Evolutionary conservation across 305 asterid species (phyloP).

Genomic region (Vinca major): DNA sequence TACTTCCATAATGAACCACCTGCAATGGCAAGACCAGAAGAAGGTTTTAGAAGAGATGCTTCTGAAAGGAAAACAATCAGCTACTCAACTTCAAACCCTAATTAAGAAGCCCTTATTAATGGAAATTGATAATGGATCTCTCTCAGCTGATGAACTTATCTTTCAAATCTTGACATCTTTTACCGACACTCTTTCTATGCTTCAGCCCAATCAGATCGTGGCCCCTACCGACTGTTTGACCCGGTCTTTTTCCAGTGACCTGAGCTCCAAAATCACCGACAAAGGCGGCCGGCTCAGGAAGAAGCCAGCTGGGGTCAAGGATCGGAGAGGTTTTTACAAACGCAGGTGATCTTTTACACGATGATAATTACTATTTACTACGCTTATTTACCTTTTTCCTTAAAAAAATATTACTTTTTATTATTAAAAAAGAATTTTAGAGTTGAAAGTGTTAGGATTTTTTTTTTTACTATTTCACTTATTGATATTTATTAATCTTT

Average conservation of each 20-base stretch:
- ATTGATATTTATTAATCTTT: no score
- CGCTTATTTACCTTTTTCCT: background rate
- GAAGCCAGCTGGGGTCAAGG: slow-evolving; percentile 29
- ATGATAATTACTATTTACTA: background rate
- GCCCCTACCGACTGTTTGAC: background rate
- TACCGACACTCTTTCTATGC: slow-evolving; percentile 23
- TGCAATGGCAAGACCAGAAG: background rate
- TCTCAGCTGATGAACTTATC: slow-evolving; percentile 23
- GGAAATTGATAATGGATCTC: slow-evolving; percentile 15
- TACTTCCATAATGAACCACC: background rate
- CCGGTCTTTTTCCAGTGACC: slow-evolving; percentile 20
- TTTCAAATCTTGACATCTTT: slow-evolving; percentile 42
- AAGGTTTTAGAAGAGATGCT: slow-evolving; percentile 29
- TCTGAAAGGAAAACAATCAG: slow-evolving; percentile 31
- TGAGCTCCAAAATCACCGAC: slow-evolving; percentile 21
- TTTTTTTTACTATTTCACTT: no score
- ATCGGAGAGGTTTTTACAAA: slow-evolving; percentile 65
- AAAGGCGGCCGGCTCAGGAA: slow-evolving; percentile 15
- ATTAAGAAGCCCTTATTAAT: slow-evolving; percentile 17
- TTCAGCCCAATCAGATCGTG: slow-evolving; percentile 31
- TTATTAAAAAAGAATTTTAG: no score
- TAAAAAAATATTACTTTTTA: no score
- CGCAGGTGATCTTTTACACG: slow-evolving; percentile 38
- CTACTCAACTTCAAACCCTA: slow-evolving; percentile 37
- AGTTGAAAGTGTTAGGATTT: no score